These are phyloP conservation scores for Fragaria nilgerrensis DNA, from an alignment of 306 rosid species.

Conservation along the genomic window DNA sequence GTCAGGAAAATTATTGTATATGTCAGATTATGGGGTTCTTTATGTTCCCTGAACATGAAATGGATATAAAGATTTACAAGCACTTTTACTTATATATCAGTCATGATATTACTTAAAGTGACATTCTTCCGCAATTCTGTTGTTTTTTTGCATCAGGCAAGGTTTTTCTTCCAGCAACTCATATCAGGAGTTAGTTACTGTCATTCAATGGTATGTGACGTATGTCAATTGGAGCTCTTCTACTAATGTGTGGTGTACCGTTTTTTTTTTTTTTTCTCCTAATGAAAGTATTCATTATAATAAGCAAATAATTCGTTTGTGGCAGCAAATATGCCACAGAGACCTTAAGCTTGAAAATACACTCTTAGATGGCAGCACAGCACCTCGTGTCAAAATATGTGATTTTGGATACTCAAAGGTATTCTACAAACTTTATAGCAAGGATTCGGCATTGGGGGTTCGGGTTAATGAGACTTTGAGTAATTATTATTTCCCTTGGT, in stretches of 20 bases:
- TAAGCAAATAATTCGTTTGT: constrained; percentile 19
- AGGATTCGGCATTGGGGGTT: constrained; percentile 1
- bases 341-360: constrained; percentile 91
- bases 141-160: constrained; percentile 50
- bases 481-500: constrained; percentile 22
- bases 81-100: neutral
- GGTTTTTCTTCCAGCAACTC: constrained; percentile 90
- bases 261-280: neutral
- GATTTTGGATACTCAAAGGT: constrained; percentile 95
- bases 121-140: neutral
- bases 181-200: constrained; percentile 89
- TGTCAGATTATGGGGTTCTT: neutral
- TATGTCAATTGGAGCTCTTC: constrained; percentile 22
- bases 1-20: neutral
- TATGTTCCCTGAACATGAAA: neutral
- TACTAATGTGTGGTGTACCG: neutral
- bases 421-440: constrained; percentile 13
- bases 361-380: constrained; percentile 72
- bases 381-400: constrained; percentile 74
- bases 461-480: constrained; percentile 22
- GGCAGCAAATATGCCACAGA: constrained; percentile 87
- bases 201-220: constrained; percentile 95
- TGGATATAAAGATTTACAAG: neutral
- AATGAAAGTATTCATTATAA: constrained; percentile 7
- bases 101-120: neutral